Conservation (phyloP, 2,329 filamentous ascomycete genomes). For the Aspergillus clavatus region DNA sequence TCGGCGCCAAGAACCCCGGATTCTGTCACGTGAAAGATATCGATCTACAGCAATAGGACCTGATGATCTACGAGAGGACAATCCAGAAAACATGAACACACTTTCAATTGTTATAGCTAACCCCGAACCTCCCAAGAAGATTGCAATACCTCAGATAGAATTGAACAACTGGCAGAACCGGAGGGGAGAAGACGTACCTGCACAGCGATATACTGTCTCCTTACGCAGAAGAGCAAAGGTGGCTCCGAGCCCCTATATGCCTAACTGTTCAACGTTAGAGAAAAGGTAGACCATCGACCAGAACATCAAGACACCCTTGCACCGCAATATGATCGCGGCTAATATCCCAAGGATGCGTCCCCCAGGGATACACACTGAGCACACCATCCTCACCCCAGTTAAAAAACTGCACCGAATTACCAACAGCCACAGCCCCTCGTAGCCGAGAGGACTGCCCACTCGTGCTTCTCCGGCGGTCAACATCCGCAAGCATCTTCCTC, state of each 20-base stretch:
- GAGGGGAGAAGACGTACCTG: background rate
- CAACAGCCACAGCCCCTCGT: background rate
- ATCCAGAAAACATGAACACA: too few species aligned
- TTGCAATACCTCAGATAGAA: background rate
- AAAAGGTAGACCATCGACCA: background rate
- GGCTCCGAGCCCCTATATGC: too few species aligned
- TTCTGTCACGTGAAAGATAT: conserved; percentile 13
- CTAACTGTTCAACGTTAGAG: background rate
- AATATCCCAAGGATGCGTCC: background rate
- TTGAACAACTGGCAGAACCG: background rate
- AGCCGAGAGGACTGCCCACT: background rate
- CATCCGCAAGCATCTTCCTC: background rate
- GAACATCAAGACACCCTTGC: background rate
- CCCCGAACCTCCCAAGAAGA: background rate
- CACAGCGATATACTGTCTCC: background rate
- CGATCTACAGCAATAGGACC: background rate
- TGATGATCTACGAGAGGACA: too few species aligned
- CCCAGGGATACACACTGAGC: background rate
- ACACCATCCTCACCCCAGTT: background rate
- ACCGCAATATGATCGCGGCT: background rate
- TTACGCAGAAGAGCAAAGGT: too few species aligned
- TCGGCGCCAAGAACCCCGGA: conserved; percentile 17
- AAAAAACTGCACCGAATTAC: background rate
- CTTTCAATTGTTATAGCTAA: too few species aligned
- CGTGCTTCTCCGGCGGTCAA: background rate